A percentile compares a stretch with the other conserved stretches of the same genome.
Conservation (phyloP, 2,329 filamentous ascomycete genomes). For the Metarhizium album region DNA sequence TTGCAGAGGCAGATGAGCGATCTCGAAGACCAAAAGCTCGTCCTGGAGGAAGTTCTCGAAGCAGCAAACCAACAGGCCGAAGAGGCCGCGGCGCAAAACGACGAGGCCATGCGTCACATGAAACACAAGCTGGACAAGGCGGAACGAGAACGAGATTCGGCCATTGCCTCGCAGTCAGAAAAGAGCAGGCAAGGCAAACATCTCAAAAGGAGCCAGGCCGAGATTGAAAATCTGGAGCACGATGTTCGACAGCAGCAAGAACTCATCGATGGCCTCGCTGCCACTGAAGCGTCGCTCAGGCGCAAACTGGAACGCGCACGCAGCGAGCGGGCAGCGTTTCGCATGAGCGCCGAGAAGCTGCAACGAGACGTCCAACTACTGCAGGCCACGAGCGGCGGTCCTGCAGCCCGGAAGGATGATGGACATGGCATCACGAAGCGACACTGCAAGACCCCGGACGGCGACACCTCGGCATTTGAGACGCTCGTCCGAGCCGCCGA, state of each 20-base stretch:
- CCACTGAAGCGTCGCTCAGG: constrained; percentile 49
- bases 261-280: constrained; percentile 45
- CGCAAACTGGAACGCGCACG: constrained; percentile 60
- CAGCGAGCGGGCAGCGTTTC: constrained; percentile 50
- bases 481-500: constrained; percentile 47
- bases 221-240: constrained; percentile 59
- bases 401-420: constrained; percentile 9
- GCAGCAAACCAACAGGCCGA: constrained; percentile 41
- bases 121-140: constrained; percentile 41
- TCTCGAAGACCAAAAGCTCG: constrained; percentile 47
- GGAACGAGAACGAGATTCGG: constrained; percentile 33
- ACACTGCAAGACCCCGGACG: constrained; percentile 18
- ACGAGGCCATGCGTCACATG: constrained; percentile 31
- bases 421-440: constrained; percentile 16
- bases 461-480: constrained; percentile 39
- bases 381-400: constrained; percentile 27
- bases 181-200: constrained; percentile 45
- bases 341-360: constrained; percentile 43
- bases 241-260: constrained; percentile 60
- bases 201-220: constrained; percentile 51
- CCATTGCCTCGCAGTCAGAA: constrained; percentile 24
- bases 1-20: constrained; percentile 45
- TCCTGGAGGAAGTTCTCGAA: constrained; percentile 47
- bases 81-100: constrained; percentile 33
- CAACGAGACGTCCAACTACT: constrained; percentile 39